These are phyloP conservation scores for Vitis hybrid DNA, from an alignment of 177 flowering plant species.

Conservation along the genomic window DNA sequence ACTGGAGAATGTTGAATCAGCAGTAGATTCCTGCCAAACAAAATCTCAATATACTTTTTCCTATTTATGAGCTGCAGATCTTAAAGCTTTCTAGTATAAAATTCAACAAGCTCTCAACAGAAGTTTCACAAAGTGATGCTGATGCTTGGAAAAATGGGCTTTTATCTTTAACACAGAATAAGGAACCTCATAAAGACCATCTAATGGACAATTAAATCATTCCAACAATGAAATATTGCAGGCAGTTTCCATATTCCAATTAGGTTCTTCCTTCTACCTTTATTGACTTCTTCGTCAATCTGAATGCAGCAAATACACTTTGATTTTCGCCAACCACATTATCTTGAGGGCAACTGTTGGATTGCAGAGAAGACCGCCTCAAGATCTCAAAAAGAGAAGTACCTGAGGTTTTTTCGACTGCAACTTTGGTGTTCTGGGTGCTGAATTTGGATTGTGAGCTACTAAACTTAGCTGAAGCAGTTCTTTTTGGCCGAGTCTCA, in stretches of 20 bases:
- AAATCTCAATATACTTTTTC: no score
- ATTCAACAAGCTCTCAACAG: no score
- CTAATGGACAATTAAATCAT: neutral
- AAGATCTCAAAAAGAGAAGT: conserved; percentile 67
- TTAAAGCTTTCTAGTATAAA: no score
- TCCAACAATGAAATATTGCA: neutral
- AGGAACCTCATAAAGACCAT: no score
- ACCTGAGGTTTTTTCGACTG: conserved; percentile 27
- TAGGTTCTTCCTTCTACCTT: conserved; percentile 36
- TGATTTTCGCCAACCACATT: conserved; percentile 31
- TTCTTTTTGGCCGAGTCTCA: conserved; percentile 35
- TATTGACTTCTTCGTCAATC: conserved; percentile 43
- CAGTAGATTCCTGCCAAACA: no score
- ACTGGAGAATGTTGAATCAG: no score
- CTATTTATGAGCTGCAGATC: no score
- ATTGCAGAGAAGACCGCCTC: conserved; percentile 42
- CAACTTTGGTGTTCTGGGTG: conserved; percentile 26
- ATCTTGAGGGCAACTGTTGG: conserved; percentile 21
- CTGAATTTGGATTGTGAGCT: conserved; percentile 48
- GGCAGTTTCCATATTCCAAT: conserved; percentile 5
- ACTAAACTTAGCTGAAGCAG: conserved; percentile 44
- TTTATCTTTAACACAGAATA: no score
- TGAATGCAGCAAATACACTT: conserved; percentile 63
- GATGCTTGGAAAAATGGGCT: no score
- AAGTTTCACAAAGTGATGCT: no score